A percentile compares a stretch with the other conserved stretches of the same genome.
phyloP scores from a whole-genome alignment of 75 land plant genomes.

The Azolla pinnata region DNA sequence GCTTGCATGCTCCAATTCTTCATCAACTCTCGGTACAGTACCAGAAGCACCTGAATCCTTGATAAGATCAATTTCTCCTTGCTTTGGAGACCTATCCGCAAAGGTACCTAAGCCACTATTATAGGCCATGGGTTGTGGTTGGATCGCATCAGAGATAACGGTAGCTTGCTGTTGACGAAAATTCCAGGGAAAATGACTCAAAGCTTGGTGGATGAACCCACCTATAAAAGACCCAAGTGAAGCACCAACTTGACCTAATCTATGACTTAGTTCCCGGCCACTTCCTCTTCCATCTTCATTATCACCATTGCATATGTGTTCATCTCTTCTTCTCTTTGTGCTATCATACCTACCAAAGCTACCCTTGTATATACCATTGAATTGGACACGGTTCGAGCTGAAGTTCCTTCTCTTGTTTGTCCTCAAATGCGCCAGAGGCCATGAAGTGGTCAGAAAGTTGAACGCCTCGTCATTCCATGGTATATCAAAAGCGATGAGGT shows the following conservation, averaged over 20 bases:
- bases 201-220: slow-evolving; percentile 54
- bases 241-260: slow-evolving; percentile 70
- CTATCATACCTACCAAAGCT: neutral
- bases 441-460: slow-evolving; percentile 5
- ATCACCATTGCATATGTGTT: neutral
- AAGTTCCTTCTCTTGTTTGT: slow-evolving; percentile 11
- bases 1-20: too few relatives aligned
- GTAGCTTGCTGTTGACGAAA: too few relatives aligned
- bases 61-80: too few relatives aligned
- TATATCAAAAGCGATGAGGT: neutral
- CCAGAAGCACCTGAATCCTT: too few relatives aligned
- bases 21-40: too few relatives aligned
- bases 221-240: slow-evolving; percentile 58
- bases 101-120: too few relatives aligned
- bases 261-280: slow-evolving; percentile 42
- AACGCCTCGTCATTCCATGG: slow-evolving; percentile 1
- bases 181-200: slow-evolving; percentile 37
- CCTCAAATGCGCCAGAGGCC: slow-evolving; percentile 15
- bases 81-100: too few relatives aligned
- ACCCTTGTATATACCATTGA: neutral
- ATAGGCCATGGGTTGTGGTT: slow-evolving; percentile 10
- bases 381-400: neutral
- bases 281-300: slow-evolving; percentile 8
- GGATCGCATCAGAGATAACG: neutral
- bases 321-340: neutral